Base-by-base conservation (phyloP, 805 yeast species). In the Metschnikowia bowlesiae region DNA sequence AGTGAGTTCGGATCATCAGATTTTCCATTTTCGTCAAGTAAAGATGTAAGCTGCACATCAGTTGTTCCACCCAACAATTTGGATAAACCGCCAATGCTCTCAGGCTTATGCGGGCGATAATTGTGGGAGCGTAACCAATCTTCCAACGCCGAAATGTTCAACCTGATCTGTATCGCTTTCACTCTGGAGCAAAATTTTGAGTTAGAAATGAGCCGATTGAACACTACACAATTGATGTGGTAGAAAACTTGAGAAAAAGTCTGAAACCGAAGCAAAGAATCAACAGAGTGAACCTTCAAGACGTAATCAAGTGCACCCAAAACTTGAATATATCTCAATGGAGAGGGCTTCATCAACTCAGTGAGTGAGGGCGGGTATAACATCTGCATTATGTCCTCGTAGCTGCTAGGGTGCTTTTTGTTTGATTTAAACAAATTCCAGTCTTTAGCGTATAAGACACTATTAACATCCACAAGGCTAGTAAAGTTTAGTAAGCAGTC, bases 231-330 rank as follows among this genome's bases (percentile, higher is more conserved):
- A 8, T 90, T 83, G 26, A 90, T 70, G 85, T 91, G 90, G 64
- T 85, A 85, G 46, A 90, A 76, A 3, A 91, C 85, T 53, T 84
- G 83, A 0, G 94, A 79, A 36, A 89, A 75, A 36, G 95, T 80
- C 66, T 90, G 95, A 53, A 85, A 84, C 49, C 81, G 81, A n/a
- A 89, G 73, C 18, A 88, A 71, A 7, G 89, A 87, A 62, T 87
- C 92, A 7, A 89, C 87, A 55, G 84, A 80, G 65, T 87, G 95
- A 37, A 92, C 69, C 49, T 87, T 89, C 60, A 91, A 74, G 2
- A 94, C 92, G 60, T 91, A 89, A 40, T 89, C 76, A 47, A 95
- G 74, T 0, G 98, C 96, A 31, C 96, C 95, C 52, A 94, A 75
- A 0, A 91, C 85, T 59, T 94, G 96, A 28, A 91, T 82, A 47